Percentiles rank a stretch among this genome's conserved stretches.
phyloP scores from a whole-genome alignment of 2,329 filamentous ascomycete genomes.

The Nothopassalora personata region DNA sequence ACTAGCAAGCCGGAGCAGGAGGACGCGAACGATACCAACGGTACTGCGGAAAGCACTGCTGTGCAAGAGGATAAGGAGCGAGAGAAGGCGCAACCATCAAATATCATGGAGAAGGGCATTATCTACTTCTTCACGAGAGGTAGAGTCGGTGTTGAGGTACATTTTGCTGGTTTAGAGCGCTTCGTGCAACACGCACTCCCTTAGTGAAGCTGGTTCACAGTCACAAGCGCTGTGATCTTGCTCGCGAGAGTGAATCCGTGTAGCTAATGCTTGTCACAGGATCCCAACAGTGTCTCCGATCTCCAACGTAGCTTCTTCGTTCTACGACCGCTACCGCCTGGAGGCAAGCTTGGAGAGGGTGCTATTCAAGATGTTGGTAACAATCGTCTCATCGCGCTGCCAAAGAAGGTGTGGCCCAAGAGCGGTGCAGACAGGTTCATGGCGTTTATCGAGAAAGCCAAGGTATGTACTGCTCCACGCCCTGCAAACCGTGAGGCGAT shows the following conservation, averaged over 20 bases:
- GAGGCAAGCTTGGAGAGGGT: conserved; percentile 61
- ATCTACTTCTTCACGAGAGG: conserved; percentile 87
- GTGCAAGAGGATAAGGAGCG: conserved; percentile 48
- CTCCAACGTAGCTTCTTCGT: conserved; percentile 75
- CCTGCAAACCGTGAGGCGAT: too few relatives aligned
- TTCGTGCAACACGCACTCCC: not conserved
- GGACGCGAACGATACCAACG: conserved; percentile 11
- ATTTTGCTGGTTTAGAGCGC: not conserved
- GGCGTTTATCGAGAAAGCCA: conserved; percentile 74
- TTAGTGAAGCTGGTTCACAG: too few relatives aligned
- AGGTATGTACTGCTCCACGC: conserved; percentile 26
- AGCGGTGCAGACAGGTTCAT: conserved; percentile 67
- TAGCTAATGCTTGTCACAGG: conserved; percentile 19
- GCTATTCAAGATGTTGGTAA: conserved; percentile 53
- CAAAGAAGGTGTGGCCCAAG: conserved; percentile 76
- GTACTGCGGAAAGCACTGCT: conserved; percentile 30
- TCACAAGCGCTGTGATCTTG: not conserved
- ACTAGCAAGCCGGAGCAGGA: conserved; percentile 24
- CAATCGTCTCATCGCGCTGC: conserved; percentile 68
- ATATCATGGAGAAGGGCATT: conserved; percentile 77
- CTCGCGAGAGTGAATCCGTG: not conserved
- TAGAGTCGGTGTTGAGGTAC: conserved; percentile 61
- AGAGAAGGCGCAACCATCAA: conserved; percentile 50
- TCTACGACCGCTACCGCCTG: conserved; percentile 64
- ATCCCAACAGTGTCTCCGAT: conserved; percentile 64